A percentile compares a stretch with the other conserved stretches of the same genome.
phyloP scores from a whole-genome alignment of 768 basidiomycete species.

The Coprinopsis cinerea region DNA sequence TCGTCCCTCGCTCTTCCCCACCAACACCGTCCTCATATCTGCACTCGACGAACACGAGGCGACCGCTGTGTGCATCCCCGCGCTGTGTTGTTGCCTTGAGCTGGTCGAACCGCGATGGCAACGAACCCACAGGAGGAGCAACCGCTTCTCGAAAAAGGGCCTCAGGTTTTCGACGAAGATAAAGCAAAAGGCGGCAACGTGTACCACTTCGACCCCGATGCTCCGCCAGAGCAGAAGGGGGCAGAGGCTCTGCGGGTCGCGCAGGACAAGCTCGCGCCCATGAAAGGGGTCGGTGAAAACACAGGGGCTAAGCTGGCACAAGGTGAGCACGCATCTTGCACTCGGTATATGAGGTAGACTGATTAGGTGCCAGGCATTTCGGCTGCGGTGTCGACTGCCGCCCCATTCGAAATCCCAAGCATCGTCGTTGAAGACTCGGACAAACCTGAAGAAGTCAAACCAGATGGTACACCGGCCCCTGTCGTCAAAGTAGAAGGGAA shows the following conservation, averaged over 20 bases:
- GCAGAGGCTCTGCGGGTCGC: conserved; percentile 45
- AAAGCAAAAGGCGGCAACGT: conserved; percentile 22
- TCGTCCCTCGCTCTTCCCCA: too few relatives aligned
- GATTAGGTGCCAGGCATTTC: conserved; percentile 7
- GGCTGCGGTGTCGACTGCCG: conserved; percentile 39
- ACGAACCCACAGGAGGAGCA: background rate
- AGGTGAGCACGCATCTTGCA: conserved; percentile 12
- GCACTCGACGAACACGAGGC: too few relatives aligned
- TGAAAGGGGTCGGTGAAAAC: conserved; percentile 15
- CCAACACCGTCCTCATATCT: too few relatives aligned
- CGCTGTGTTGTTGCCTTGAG: too few relatives aligned
- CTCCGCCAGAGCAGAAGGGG: conserved; percentile 70
- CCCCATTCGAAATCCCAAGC: conserved; percentile 16
- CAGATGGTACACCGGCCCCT: conserved; percentile 24
- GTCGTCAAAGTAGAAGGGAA: conserved; percentile 17
- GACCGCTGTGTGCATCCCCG: too few relatives aligned
- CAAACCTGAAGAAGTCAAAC: background rate
- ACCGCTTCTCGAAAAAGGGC: background rate
- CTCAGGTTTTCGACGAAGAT: background rate
- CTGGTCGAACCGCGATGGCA: too few relatives aligned
- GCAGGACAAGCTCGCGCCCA: conserved; percentile 44
- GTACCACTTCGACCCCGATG: conserved; percentile 74
- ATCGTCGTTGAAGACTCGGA: conserved; percentile 4
- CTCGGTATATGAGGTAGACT: background rate
- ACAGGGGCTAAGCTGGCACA: conserved; percentile 7